Percentiles rank a stretch among this genome's conserved stretches.
These are phyloP conservation scores for Neofusicoccum parvum DNA, from an alignment of 2,329 filamentous ascomycete genomes.

Conservation along the genomic window DNA sequence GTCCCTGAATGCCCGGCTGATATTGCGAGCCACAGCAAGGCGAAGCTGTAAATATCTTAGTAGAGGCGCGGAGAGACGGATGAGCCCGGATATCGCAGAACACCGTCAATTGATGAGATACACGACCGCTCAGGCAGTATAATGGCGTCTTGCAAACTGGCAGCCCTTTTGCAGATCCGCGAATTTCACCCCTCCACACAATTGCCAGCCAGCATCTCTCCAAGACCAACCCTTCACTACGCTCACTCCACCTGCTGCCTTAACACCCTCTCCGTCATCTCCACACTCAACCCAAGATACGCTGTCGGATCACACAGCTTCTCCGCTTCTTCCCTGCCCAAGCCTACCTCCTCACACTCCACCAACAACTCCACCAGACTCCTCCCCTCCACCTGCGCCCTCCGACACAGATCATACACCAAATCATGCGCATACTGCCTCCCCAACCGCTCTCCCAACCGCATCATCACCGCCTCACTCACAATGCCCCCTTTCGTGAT, in stretches of 20 bases:
- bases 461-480: slow-evolving; percentile 45
- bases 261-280: slow-evolving; percentile 10
- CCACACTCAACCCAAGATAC: background rate
- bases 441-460: slow-evolving; percentile 36
- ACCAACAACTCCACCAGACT: slow-evolving; percentile 25
- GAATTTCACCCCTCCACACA: no score
- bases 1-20: no score
- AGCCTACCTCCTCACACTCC: slow-evolving; percentile 22
- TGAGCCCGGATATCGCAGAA: no score
- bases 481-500: slow-evolving; percentile 38
- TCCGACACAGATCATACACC: background rate
- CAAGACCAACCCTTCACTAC: no score
- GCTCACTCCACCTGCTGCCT: background rate
- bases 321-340: background rate
- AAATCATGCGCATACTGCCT: slow-evolving; percentile 32
- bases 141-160: no score
- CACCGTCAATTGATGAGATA: no score
- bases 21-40: no score
- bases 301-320: background rate
- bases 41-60: no score
- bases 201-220: no score
- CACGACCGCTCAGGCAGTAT: no score
- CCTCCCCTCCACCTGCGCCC: slow-evolving; percentile 8
- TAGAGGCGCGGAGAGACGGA: no score
- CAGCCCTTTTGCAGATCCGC: no score